Conservation (phyloP, 805 yeast species). For the Candida suzukii region DNA sequence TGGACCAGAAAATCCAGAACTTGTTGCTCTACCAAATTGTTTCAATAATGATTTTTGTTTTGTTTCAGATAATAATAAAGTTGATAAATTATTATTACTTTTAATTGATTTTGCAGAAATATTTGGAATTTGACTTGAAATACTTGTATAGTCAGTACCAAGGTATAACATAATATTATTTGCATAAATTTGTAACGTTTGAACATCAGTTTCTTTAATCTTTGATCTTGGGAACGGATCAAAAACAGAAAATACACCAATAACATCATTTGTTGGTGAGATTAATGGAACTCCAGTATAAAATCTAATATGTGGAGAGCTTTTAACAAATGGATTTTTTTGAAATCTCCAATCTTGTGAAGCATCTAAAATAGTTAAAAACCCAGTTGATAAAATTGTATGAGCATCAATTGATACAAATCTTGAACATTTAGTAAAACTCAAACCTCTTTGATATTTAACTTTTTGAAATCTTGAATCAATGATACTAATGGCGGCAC, state of each 20-base stretch:
- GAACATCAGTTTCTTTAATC: conserved; percentile 29
- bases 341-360: conserved; percentile 63
- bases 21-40: conserved; percentile 53
- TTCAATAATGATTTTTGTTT: conserved; percentile 14
- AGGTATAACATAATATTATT: conserved; percentile 35
- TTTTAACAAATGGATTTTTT: conserved; percentile 56
- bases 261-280: conserved; percentile 30
- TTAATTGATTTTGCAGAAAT: neutral
- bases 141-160: conserved; percentile 22
- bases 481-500: conserved; percentile 55
- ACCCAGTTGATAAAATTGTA: conserved; percentile 50
- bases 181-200: conserved; percentile 30
- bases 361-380: conserved; percentile 53
- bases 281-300: conserved; percentile 60
- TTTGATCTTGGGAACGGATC: conserved; percentile 36
- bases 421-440: conserved; percentile 45
- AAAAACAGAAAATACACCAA: conserved; percentile 57
- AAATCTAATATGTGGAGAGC: conserved; percentile 51
- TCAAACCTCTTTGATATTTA: conserved; percentile 41
- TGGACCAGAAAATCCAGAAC: conserved; percentile 22
- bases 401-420: conserved; percentile 61
- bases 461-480: conserved; percentile 40
- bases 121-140: neutral
- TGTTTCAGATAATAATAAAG: neutral
- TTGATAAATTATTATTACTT: neutral